phyloP scores from a whole-genome alignment of 345 rosid genomes.

The Moricandia moricandioides region DNA sequence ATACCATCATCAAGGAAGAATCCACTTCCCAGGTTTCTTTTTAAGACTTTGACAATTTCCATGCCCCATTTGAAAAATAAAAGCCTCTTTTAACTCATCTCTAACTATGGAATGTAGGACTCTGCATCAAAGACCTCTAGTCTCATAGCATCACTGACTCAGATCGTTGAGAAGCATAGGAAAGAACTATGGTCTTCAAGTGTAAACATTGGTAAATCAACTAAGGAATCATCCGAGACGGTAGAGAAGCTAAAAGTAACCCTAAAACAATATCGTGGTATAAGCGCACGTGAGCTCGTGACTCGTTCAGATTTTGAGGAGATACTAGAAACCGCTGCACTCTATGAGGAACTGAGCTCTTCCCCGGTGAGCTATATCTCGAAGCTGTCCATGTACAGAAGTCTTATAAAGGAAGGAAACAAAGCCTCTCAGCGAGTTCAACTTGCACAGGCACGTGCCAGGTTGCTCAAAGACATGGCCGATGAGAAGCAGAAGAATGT shows the following conservation, averaged over 20 bases:
- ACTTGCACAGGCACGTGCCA: neutral
- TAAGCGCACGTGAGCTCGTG: slow-evolving; percentile 2
- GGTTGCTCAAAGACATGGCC: neutral
- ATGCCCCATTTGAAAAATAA: neutral
- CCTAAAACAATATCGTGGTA: neutral
- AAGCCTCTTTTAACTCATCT: neutral
- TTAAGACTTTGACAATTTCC: neutral
- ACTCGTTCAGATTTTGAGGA: neutral
- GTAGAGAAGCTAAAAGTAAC: neutral
- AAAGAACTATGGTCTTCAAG: neutral
- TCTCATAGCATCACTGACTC: neutral
- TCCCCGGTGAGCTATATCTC: slow-evolving; percentile 3
- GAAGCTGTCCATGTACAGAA: slow-evolving; percentile 7
- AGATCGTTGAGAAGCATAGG: neutral
- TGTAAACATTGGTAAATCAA: neutral
- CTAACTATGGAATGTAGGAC: neutral
- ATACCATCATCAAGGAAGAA: slow-evolving; percentile 8
- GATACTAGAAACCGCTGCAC: neutral
- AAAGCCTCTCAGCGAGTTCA: neutral
- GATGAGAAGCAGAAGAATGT: neutral
- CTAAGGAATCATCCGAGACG: neutral
- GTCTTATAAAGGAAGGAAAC: slow-evolving; percentile 3
- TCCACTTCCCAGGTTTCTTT: neutral
- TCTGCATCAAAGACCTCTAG: slow-evolving; percentile 11
- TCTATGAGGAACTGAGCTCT: neutral